Conservation (phyloP, 2,329 filamentous ascomycete species). For the Xylaria polymorpha region DNA sequence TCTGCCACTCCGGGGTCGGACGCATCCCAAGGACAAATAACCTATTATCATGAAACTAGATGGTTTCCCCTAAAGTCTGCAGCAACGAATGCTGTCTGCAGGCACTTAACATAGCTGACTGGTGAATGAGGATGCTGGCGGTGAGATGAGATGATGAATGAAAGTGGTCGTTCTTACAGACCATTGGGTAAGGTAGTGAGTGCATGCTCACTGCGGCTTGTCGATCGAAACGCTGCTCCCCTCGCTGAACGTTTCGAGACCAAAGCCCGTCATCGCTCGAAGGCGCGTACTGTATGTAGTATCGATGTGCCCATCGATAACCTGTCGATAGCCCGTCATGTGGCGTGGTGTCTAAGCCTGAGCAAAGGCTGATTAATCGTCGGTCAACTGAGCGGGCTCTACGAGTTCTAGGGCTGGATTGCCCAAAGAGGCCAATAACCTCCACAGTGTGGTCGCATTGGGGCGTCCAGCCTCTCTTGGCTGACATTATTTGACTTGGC, state of each 20-base stretch:
- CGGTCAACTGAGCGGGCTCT: neutral
- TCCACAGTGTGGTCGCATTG: slow-evolving; percentile 16
- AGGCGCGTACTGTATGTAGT: slow-evolving; percentile 12
- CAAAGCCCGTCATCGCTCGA: neutral
- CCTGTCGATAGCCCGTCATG: slow-evolving; percentile 20
- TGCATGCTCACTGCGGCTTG: slow-evolving; percentile 9
- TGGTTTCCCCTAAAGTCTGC: neutral
- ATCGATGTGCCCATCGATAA: slow-evolving; percentile 12
- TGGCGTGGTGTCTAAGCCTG: slow-evolving; percentile 34
- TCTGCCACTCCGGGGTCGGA: slow-evolving; percentile 26
- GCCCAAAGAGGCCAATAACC: slow-evolving; percentile 26
- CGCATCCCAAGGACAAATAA: neutral
- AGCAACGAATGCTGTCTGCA: neutral
- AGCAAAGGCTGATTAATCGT: slow-evolving; percentile 33
- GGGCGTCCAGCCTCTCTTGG: slow-evolving; percentile 25
- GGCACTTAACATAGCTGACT: slow-evolving; percentile 4
- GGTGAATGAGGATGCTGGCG: neutral
- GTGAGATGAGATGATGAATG: slow-evolving; percentile 3
- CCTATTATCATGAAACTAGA: neutral
- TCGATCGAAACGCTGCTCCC: slow-evolving; percentile 14
- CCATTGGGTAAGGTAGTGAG: slow-evolving; percentile 4
- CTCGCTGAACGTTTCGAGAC: slow-evolving; percentile 10
- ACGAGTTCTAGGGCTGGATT: slow-evolving; percentile 9
- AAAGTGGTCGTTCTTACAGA: slow-evolving; percentile 25
- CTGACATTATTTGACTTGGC: slow-evolving; percentile 27